Conservation (phyloP, 495 filamentous ascomycete species). For the Penicillium cataractarum region DNA sequence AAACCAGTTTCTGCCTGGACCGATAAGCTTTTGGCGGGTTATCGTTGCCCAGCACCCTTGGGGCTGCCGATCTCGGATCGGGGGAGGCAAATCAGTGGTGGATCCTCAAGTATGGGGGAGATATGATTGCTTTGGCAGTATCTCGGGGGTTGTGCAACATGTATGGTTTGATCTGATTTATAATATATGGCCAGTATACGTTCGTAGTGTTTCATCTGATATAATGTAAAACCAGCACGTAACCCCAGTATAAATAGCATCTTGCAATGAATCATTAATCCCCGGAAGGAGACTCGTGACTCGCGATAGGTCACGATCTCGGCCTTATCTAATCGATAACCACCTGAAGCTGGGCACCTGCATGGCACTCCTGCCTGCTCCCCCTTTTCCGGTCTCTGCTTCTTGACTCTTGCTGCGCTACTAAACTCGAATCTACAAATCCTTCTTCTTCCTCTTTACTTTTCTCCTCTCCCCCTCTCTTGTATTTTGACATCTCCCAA, state of each 20-base stretch:
- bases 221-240: not conserved
- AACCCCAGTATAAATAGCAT: not conserved
- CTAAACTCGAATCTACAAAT: not conserved
- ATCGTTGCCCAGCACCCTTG: conserved; percentile 10
- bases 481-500: not conserved
- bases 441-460: not conserved
- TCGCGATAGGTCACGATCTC: conserved; percentile 22
- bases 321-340: conserved; percentile 34
- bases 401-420: not conserved
- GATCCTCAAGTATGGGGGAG: not conserved
- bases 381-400: conserved; percentile 4
- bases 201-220: not conserved
- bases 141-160: not conserved
- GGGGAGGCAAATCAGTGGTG: conserved; percentile 1
- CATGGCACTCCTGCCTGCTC: conserved; percentile 6
- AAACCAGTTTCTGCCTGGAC: conserved; percentile 8
- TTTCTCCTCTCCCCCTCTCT: not conserved
- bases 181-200: not conserved
- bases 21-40: conserved; percentile 23
- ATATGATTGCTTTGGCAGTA: not conserved
- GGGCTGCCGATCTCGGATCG: conserved; percentile 21
- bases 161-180: not conserved
- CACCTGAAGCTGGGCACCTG: conserved; percentile 16
- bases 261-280: not conserved
- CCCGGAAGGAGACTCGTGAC: conserved; percentile 7